A percentile compares a stretch with the other conserved stretches of the same genome.
These are phyloP conservation scores for Sphagnum magellanicum DNA, from an alignment of 228 moss, liverwort and hornwort genomes.

Conservation along the genomic window DNA sequence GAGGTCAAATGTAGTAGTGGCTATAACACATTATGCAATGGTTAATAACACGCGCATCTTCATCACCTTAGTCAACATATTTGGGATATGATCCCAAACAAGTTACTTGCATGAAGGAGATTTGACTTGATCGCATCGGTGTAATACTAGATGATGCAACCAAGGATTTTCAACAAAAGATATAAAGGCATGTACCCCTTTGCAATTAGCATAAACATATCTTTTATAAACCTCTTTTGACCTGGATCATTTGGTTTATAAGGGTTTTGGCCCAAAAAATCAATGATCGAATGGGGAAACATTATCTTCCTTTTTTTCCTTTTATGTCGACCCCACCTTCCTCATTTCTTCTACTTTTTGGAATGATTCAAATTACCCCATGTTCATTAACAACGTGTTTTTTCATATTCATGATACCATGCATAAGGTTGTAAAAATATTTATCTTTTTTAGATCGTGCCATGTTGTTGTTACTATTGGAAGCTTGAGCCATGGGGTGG, in stretches of 20 bases:
- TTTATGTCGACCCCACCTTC: constrained; percentile 32
- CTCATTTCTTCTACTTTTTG: constrained; percentile 16
- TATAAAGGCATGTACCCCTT: constrained; percentile 31
- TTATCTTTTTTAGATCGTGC: constrained; percentile 48
- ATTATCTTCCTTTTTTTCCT: constrained; percentile 39
- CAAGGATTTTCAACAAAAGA: constrained; percentile 34
- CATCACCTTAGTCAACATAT: constrained; percentile 46
- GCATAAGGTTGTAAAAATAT: constrained; percentile 45
- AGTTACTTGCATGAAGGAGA: constrained; percentile 41
- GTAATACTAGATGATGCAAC: constrained; percentile 36
- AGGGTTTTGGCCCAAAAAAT: constrained; percentile 30
- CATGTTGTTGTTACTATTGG: constrained; percentile 24
- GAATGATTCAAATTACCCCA: constrained; percentile 33
- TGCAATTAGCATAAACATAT: constrained; percentile 31
- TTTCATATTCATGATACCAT: constrained; percentile 49
- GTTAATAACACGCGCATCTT: constrained; percentile 33
- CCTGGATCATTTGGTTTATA: constrained; percentile 37
- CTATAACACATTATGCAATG: constrained; percentile 25
- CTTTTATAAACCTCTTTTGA: constrained; percentile 42
- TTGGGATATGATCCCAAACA: constrained; percentile 41
- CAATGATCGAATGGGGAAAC: constrained; percentile 20
- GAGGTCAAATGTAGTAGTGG: constrained; percentile 29
- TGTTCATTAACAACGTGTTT: constrained; percentile 52
- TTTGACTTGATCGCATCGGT: constrained; percentile 30
- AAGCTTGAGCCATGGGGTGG: constrained; percentile 47